Evolutionary conservation across 371 early-diverging fungal species (phyloP).

Genomic region (Rhizopus microsporus): DNA sequence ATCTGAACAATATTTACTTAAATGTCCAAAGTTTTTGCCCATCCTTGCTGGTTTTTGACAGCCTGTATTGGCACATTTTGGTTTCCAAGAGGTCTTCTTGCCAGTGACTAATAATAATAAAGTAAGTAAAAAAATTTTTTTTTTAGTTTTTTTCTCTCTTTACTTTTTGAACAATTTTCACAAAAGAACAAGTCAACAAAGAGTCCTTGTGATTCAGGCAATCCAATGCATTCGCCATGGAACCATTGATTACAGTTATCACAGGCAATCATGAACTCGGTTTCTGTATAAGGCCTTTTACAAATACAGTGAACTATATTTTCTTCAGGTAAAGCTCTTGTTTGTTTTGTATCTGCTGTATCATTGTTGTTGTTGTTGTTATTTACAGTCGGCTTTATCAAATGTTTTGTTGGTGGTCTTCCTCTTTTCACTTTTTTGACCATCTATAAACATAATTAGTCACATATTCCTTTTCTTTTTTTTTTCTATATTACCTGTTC

Average conservation of each 20-base stretch:
- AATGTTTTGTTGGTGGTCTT: constrained; percentile 16
- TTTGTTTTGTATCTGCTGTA: not conserved
- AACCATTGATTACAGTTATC: constrained; percentile 63
- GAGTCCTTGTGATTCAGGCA: constrained; percentile 51
- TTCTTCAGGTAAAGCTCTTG: constrained; percentile 15
- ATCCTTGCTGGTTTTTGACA: constrained; percentile 46
- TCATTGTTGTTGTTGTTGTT: constrained; percentile 4
- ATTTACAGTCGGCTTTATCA: constrained; percentile 1
- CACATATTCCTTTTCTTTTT: not conserved
- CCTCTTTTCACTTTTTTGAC: constrained; percentile 30
- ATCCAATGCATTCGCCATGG: constrained; percentile 60
- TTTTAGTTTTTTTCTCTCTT: constrained; percentile 2
- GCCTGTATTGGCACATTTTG: constrained; percentile 50
- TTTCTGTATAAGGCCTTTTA: constrained; percentile 46
- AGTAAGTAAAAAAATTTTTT: not conserved
- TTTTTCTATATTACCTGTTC: not conserved
- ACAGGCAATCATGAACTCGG: constrained; percentile 61
- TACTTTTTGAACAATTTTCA: constrained; percentile 45
- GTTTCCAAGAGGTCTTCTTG: constrained; percentile 53
- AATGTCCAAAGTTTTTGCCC: constrained; percentile 32
- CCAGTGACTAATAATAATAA: constrained; percentile 42
- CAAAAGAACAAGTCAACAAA: constrained; percentile 58
- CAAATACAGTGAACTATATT: constrained; percentile 51
- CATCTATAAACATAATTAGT: constrained; percentile 7
- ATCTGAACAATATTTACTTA: constrained; percentile 46